Evolutionary conservation across 805 yeast species (phyloP).

Genomic region (Wickerhamomyces queroliae): DNA sequence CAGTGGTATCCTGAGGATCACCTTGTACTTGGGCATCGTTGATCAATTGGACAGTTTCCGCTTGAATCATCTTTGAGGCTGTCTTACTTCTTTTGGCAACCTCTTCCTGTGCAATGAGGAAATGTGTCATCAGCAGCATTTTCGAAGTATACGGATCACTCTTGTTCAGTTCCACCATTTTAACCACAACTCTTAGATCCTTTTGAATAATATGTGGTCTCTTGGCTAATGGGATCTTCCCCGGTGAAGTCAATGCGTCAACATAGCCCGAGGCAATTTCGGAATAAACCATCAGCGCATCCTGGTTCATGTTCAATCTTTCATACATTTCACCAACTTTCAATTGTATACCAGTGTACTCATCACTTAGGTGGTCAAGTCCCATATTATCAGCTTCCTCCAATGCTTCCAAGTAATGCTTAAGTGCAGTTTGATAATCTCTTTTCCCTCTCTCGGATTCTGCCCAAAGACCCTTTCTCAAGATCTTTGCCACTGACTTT

Average conservation of each 20-base stretch:
- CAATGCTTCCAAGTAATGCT: slow-evolving; percentile 69
- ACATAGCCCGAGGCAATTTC: slow-evolving; percentile 59
- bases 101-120: slow-evolving; percentile 62
- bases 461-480: slow-evolving; percentile 78
- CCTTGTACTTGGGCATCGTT: too few species aligned
- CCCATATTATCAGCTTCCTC: slow-evolving; percentile 50
- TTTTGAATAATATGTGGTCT: slow-evolving; percentile 62
- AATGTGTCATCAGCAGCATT: slow-evolving; percentile 55
- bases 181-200: slow-evolving; percentile 63
- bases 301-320: slow-evolving; percentile 50
- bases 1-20: slow-evolving; percentile 11
- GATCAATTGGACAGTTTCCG: slow-evolving; percentile 24
- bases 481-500: slow-evolving; percentile 56
- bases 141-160: slow-evolving; percentile 43
- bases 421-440: slow-evolving; percentile 64
- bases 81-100: slow-evolving; percentile 38
- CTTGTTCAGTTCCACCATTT: slow-evolving; percentile 53
- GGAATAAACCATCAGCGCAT: slow-evolving; percentile 62
- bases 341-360: slow-evolving; percentile 86
- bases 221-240: slow-evolving; percentile 21
- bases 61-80: slow-evolving; percentile 25
- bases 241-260: slow-evolving; percentile 41
- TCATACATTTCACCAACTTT: slow-evolving; percentile 87
- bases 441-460: slow-evolving; percentile 57
- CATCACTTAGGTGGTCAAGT: slow-evolving; percentile 59